phyloP scores from a whole-genome alignment of 1,284 basidiomycete genomes.

The Apiotrichum akiyoshidainum region DNA sequence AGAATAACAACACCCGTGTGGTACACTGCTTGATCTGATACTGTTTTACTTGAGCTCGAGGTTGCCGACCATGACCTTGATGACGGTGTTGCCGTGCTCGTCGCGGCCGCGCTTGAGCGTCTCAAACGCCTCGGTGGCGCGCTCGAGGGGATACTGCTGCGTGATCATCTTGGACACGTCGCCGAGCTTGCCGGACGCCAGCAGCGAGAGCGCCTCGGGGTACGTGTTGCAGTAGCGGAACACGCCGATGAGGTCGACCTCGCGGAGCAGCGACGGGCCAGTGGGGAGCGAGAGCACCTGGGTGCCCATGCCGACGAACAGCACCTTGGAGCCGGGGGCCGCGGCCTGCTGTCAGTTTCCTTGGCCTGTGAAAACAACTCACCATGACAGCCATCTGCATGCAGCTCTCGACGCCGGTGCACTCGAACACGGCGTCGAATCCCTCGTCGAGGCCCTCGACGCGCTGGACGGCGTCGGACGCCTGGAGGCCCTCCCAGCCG shows the following conservation, averaged over 20 bases:
- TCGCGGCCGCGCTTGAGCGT: conserved; percentile 71
- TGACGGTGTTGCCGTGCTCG: conserved; percentile 70
- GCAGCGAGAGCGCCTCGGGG: conserved; percentile 72
- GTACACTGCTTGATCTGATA: not conserved
- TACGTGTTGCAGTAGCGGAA: conserved; percentile 79
- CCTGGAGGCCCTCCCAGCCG: conserved; percentile 55
- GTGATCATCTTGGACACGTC: conserved; percentile 74
- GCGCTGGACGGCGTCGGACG: conserved; percentile 23
- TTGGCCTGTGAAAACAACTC: conserved; percentile 48
- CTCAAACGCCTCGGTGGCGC: conserved; percentile 72
- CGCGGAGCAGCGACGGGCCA: conserved; percentile 73
- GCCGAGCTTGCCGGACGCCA: conserved; percentile 61
- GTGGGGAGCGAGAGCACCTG: conserved; percentile 78
- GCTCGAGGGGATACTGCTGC: conserved; percentile 67
- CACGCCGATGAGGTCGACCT: conserved; percentile 89
- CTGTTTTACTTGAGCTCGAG: conserved; percentile 10
- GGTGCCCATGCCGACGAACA: conserved; percentile 93
- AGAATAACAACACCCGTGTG: too few relatives aligned
- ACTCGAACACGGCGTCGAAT: conserved; percentile 85
- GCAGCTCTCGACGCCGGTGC: conserved; percentile 86
- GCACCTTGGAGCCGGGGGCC: conserved; percentile 76
- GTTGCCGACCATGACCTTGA: conserved; percentile 73
- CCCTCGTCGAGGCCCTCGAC: conserved; percentile 62
- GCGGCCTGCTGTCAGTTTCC: conserved; percentile 63
- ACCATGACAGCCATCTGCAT: conserved; percentile 84